Base-by-base conservation (phyloP, 306 rosid species). In the Cercis canadensis region DNA sequence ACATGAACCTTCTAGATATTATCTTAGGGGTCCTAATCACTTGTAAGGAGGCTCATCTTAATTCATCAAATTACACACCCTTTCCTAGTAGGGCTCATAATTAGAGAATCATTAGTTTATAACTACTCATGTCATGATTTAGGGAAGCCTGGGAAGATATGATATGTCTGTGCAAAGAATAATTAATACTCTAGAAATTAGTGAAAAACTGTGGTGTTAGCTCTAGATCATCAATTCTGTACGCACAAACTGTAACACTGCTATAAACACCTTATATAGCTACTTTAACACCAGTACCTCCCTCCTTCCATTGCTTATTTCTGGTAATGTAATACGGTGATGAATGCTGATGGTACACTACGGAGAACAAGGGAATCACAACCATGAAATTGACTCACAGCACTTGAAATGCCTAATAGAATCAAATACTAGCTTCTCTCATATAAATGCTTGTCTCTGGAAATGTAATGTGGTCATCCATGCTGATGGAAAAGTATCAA, bases 331-430 rank as follows among this genome's bases (percentile, higher is more conserved):
- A 24, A 24, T 24, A 24, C 29, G 3, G 29, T 24, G 29, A 24
- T 24, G 29, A 24, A 24, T 24, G 29, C 29, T 24, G 29, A 24
- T 24, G 29, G 29, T 3, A 24, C 29, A 24, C 29, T 24, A 44
- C 9, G 32, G 49, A 44, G 49, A 47, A 29, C 57, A 60, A 37
- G 12, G 47, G 24, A 46, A 60, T 45, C 53, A 17, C n/a, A 47
- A 67, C 47, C 68, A 74, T 16, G 66, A 46, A 62, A 58, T 51
- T 24, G 5, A 45, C 32, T 57, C 18, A 41, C 16, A 37, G 55
- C 29, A 24, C 68, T 49, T 16, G 10, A 59, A 46, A 52, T 61
- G 49, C 29, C 45, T 17, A 5, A 29, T 24, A 58, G 18, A 60
- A 67, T 18, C 67, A 75, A 49, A 24, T 11, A 34, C 32, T 10